phyloP scores from a whole-genome alignment of 345 rosid genomes.

The Heritiera littoralis region DNA sequence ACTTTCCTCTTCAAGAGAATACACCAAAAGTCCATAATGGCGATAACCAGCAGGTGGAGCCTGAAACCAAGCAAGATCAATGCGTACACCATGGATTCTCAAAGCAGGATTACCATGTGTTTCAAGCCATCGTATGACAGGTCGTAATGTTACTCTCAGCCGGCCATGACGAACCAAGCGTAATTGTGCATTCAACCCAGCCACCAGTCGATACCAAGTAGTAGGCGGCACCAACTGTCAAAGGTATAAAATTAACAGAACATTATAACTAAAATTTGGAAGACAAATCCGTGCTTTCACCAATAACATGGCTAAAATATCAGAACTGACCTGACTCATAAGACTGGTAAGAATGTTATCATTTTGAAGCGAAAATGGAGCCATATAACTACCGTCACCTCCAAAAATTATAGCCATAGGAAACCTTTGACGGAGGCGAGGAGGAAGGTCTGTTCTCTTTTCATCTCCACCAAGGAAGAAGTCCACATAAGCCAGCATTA shows the following conservation, averaged over 20 bases:
- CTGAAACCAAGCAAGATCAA: slow-evolving; percentile 95
- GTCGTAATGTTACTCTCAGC: slow-evolving; percentile 62
- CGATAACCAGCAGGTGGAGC: slow-evolving; percentile 76
- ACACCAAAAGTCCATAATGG: slow-evolving; percentile 83
- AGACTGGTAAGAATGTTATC: slow-evolving; percentile 91
- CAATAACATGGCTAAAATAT: neutral
- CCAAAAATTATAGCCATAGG: slow-evolving; percentile 88
- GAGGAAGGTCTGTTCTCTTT: slow-evolving; percentile 88
- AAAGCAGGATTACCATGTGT: slow-evolving; percentile 89
- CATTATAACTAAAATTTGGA: slow-evolving; percentile 25
- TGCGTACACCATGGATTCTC: slow-evolving; percentile 56
- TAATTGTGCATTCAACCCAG: slow-evolving; percentile 95
- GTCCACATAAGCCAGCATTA: slow-evolving; percentile 94
- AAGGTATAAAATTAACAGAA: slow-evolving; percentile 22
- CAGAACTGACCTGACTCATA: slow-evolving; percentile 76
- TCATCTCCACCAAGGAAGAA: slow-evolving; percentile 99
- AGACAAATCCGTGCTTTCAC: neutral
- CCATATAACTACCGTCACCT: slow-evolving; percentile 98
- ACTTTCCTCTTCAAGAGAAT: slow-evolving; percentile 52
- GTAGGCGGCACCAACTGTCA: slow-evolving; percentile 81
- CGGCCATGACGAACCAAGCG: slow-evolving; percentile 90
- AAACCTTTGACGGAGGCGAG: slow-evolving; percentile 70
- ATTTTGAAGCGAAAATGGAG: slow-evolving; percentile 91
- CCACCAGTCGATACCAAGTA: slow-evolving; percentile 90
- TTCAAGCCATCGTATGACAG: slow-evolving; percentile 85